These are phyloP conservation scores for Lycium ferocissimum DNA, from an alignment of 257 asterid genomes.

Conservation along the genomic window DNA sequence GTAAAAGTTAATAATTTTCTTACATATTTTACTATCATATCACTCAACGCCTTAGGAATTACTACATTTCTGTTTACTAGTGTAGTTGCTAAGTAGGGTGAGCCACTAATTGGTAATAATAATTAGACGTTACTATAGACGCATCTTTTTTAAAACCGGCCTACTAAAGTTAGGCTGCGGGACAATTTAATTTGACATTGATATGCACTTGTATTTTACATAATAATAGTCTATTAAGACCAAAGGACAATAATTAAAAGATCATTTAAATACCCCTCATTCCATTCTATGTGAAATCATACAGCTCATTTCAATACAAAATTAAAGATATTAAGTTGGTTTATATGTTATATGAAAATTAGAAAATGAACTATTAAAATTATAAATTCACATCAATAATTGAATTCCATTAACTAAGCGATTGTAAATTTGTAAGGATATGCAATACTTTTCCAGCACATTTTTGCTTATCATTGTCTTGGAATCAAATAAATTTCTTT, in stretches of 20 bases:
- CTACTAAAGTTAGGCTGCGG: neutral
- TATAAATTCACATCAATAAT: neutral
- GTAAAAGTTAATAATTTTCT: neutral
- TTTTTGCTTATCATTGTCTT: no score
- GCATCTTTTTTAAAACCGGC: neutral
- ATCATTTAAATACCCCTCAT: neutral
- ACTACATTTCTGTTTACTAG: neutral
- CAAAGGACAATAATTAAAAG: no score
- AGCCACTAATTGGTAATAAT: no score
- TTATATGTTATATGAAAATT: no score
- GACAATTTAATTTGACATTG: neutral
- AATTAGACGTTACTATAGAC: neutral
- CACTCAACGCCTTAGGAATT: neutral
- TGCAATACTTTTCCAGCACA: neutral
- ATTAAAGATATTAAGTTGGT: neutral
- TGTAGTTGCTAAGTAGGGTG: neutral
- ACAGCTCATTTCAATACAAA: neutral
- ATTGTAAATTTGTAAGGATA: neutral
- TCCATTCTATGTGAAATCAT: neutral
- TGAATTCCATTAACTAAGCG: neutral
- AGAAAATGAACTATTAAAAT: neutral
- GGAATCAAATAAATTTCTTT: neutral
- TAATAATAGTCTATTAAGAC: neutral
- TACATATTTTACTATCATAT: no score
- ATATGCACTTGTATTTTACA: neutral